Percentiles rank a stretch among this genome's conserved stretches.
These are phyloP conservation scores for Tricholoma sp. DNA, from an alignment of 768 basidiomycete genomes.

Conservation along the genomic window DNA sequence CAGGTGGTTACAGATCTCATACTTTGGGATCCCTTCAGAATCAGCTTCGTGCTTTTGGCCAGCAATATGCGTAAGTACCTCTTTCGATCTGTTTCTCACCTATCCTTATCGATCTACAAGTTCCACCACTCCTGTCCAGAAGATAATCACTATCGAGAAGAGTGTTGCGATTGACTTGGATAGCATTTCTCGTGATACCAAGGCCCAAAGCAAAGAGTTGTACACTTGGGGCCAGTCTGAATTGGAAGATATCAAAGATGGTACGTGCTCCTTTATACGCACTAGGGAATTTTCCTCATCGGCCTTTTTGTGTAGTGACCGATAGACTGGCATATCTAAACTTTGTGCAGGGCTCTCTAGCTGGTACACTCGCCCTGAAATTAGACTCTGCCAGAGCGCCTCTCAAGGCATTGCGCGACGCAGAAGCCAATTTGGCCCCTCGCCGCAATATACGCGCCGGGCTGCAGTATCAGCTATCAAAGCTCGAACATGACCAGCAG, in stretches of 20 bases:
- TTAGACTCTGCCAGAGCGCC: constrained; percentile 61
- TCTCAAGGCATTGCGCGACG: constrained; percentile 67
- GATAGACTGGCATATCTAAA: constrained; percentile 82
- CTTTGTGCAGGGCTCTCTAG: constrained; percentile 68
- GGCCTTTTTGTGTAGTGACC: constrained; percentile 42
- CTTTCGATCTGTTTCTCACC: not conserved
- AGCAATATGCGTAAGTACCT: constrained; percentile 61
- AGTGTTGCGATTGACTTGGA: constrained; percentile 75
- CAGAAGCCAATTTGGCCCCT: constrained; percentile 57
- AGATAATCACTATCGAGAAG: constrained; percentile 75
- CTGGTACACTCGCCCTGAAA: constrained; percentile 53
- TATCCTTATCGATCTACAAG: constrained; percentile 24
- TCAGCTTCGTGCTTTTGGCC: constrained; percentile 67
- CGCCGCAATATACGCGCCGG: constrained; percentile 56
- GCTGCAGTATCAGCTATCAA: constrained; percentile 55
- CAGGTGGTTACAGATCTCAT: constrained; percentile 44
- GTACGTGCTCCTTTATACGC: constrained; percentile 28
- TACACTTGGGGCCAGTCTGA: constrained; percentile 82
- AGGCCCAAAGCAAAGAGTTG: constrained; percentile 77
- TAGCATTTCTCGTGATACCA: constrained; percentile 56
- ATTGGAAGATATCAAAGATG: constrained; percentile 70
- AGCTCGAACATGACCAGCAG: constrained; percentile 63
- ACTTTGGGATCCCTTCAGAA: constrained; percentile 62
- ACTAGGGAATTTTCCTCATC: constrained; percentile 4
- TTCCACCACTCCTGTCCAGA: constrained; percentile 63